A percentile compares a stretch with the other conserved stretches of the same genome.
phyloP scores from a whole-genome alignment of 768 basidiomycete genomes.

The Panellus pusillus region DNA sequence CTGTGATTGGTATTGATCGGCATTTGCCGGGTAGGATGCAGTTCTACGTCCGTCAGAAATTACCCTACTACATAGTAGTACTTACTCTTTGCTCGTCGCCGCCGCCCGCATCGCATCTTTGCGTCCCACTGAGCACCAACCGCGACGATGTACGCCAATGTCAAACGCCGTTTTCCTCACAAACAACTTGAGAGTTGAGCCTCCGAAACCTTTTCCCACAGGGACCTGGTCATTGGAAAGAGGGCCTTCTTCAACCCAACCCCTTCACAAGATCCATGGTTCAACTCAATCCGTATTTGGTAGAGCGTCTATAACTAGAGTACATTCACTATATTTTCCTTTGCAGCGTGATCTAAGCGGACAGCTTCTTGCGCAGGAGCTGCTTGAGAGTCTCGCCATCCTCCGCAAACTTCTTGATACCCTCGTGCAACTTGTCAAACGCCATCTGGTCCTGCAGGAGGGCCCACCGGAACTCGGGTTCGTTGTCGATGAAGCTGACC shows the following conservation, averaged over 20 bases:
- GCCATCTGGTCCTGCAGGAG: conserved; percentile 95
- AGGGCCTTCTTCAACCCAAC: no score
- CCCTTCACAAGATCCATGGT: neutral
- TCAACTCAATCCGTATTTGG: neutral
- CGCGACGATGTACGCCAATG: no score
- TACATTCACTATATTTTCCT: neutral
- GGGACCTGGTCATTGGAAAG: no score
- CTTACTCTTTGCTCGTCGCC: neutral
- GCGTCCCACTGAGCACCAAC: conserved; percentile 17
- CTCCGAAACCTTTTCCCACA: no score
- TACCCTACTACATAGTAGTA: no score
- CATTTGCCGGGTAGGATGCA: no score
- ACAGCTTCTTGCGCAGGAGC: conserved; percentile 69
- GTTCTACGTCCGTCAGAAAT: no score
- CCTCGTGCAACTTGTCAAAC: conserved; percentile 98
- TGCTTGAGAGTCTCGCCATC: conserved; percentile 89
- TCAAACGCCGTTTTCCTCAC: no score
- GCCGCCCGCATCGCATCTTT: conserved; percentile 6
- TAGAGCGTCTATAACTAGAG: neutral
- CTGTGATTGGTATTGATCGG: no score
- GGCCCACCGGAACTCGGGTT: conserved; percentile 94
- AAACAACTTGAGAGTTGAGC: no score
- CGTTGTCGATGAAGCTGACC: conserved; percentile 85
- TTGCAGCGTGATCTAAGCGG: conserved; percentile 37
- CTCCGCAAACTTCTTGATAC: conserved; percentile 97